Evolutionary conservation across 2,329 filamentous ascomycete species (phyloP).

Genomic region (Sarocladium strictum): DNA sequence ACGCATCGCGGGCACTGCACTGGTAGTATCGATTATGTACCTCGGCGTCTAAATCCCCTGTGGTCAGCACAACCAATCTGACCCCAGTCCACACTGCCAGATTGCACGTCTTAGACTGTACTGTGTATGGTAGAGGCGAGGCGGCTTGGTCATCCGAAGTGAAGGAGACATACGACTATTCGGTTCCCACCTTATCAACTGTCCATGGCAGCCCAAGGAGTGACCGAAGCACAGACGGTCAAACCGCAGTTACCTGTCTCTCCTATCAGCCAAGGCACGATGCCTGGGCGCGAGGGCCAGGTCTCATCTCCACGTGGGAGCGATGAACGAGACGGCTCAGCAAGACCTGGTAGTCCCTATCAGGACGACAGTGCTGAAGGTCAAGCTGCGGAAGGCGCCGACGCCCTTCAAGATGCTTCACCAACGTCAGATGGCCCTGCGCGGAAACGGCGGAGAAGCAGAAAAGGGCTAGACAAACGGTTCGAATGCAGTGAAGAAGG

Average conservation of each 20-base stretch:
- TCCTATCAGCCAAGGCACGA: slow-evolving; percentile 19
- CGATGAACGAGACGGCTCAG: slow-evolving; percentile 20
- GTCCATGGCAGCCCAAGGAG: neutral
- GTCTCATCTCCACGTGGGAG: slow-evolving; percentile 20
- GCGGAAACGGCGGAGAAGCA: slow-evolving; percentile 62
- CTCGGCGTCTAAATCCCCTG: neutral
- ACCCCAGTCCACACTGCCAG: neutral
- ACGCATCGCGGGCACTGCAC: neutral
- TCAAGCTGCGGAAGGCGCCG: slow-evolving; percentile 6
- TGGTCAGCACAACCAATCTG: neutral
- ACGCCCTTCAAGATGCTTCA: slow-evolving; percentile 37
- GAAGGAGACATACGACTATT: neutral
- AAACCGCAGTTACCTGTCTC: slow-evolving; percentile 9
- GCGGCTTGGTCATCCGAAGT: neutral
- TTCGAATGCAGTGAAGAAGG: slow-evolving; percentile 80
- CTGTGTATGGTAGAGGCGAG: too few relatives aligned
- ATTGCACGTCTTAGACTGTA: too few relatives aligned
- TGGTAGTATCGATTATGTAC: neutral
- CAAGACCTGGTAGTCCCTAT: slow-evolving; percentile 1
- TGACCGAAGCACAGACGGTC: neutral
- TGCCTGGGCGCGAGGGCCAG: slow-evolving; percentile 13
- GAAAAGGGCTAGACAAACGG: slow-evolving; percentile 73
- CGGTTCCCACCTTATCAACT: neutral
- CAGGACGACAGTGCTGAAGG: neutral
- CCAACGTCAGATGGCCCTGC: slow-evolving; percentile 48